Base-by-base conservation (phyloP, 2,329 filamentous ascomycete genomes). In the Claviceps spartinae region DNA sequence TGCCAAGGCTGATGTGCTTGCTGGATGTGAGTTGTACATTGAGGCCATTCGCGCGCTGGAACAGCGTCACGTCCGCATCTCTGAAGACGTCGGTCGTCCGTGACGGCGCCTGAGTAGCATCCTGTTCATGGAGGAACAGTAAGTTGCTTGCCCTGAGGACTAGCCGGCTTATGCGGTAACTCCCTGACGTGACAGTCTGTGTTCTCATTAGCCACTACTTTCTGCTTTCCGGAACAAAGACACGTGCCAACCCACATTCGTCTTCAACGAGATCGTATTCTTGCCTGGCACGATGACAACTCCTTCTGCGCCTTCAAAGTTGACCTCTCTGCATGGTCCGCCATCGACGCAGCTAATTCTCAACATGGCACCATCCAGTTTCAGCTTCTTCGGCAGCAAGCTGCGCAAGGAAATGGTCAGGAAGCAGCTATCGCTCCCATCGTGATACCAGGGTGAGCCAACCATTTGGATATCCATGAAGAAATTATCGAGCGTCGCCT, bases 1-100 rank as follows among this genome's bases (percentile, higher is more conserved):
- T 83, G 63, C 94, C 87, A 5, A 98, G 78, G 55, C 91, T 82
- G 24, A 94, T 83, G 45, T 82, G 72, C 55, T 78, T 84, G 0
- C 86, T 81, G 0, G 86, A 74, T 43, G 72, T 74, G 7, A 94
- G 70, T 48, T 76, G 77, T 2, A 86, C 78, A 54, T 88, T 79
- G 4, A 96, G 78, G 0, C 85, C 78, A 46, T 81, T 74, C 1
- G 76, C 67, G 16, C 81, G 78, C 36, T 89, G 86, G 63, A 87
- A 95, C 30, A 91, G 75, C n/a, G 81, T 75, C 0, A 94, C 73
- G 6, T 79, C 77, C 0, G 83, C 74, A 16, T 76, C 72, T 43
- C 69, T 76, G 52, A 86, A 72, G 5, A 85, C 72, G 1, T 73
- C 70, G 1, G 71, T 64, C 3, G 72, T 65, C 24, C 68, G 73